Evolutionary conservation across 257 asterid species (phyloP), one percentile per base, ranked within the genome.

Genomic region (Petunia secreta): DNA sequence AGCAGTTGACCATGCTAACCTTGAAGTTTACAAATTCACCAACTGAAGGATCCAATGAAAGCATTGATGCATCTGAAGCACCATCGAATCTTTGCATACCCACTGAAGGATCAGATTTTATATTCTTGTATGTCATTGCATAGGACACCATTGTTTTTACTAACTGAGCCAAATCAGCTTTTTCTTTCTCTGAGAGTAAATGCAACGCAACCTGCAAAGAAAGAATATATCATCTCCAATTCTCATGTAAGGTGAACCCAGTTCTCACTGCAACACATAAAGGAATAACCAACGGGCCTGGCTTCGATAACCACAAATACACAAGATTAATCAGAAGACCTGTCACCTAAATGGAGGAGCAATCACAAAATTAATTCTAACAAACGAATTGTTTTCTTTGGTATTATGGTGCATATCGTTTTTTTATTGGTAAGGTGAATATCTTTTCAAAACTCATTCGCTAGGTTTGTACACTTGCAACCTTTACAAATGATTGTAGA

Each of bases 131-230:
- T 15, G 97, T 87, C 78, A 89, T 83, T 83, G 94, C 89, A 89
- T 93, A 95, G 78, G 98, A 90, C 80, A 92, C 97, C 97, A 95
- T 93, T 54, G 85, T 83, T 79, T 91, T 88, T 65, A 95, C 97
- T 75, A 95, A 79, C 84, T 93, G 89, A 48, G 81, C 82, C 81
- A 93, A 57, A 79, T 86, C 90, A 77, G 82, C 76, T 89, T 88
- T 93, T 84, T 92, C 99, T 64, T 83, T 90, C 82, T 93, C 97
- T 75, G 97, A 93, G 74, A 92, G 91, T 81, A 92, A 89, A 87
- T 95, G 97, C 80, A 89, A 44, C 13, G 99, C 94, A 81, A 90
- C 97, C 99, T 95, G 90, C 78, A 89, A 75, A 69, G 55, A 46
- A 82, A 79, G 78, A 85, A 60, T 54, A 50, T 71, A 81, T 80